Percentiles rank a stretch among this genome's conserved stretches.
Evolutionary conservation across 2,329 filamentous ascomycete species (phyloP).

Genomic region (Myriosclerotinia duriaeana): DNA sequence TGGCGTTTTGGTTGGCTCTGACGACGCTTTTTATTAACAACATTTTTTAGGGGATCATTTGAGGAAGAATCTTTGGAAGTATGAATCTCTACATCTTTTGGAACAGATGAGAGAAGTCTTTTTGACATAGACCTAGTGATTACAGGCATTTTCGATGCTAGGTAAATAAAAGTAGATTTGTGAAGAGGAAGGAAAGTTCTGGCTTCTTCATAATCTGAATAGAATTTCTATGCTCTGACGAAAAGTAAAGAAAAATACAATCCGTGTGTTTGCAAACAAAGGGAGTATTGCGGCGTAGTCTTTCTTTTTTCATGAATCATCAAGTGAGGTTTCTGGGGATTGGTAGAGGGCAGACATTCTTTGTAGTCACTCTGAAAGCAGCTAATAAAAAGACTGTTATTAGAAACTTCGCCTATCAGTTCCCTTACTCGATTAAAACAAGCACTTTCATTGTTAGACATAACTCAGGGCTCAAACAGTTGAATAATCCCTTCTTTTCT

Average conservation of each 20-base stretch:
- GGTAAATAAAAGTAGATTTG: neutral
- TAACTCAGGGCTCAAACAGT: too few species aligned
- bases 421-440: too few species aligned
- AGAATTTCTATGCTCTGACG: neutral
- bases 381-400: too few species aligned
- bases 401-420: too few species aligned
- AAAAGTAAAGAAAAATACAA: neutral
- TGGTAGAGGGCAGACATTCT: neutral
- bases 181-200: constrained; percentile 7
- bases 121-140: neutral
- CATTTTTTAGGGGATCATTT: neutral
- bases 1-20: neutral
- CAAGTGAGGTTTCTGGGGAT: neutral
- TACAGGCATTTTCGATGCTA: neutral
- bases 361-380: neutral
- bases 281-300: neutral
- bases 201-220: neutral
- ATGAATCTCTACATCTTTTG: neutral
- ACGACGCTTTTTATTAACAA: neutral
- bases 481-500: too few species aligned
- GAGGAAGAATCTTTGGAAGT: neutral
- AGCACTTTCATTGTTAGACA: too few species aligned
- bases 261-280: too few species aligned
- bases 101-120: neutral
- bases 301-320: too few species aligned